phyloP scores from a whole-genome alignment of 352 stramenopile species.

The Saprolegnia diclina region DNA sequence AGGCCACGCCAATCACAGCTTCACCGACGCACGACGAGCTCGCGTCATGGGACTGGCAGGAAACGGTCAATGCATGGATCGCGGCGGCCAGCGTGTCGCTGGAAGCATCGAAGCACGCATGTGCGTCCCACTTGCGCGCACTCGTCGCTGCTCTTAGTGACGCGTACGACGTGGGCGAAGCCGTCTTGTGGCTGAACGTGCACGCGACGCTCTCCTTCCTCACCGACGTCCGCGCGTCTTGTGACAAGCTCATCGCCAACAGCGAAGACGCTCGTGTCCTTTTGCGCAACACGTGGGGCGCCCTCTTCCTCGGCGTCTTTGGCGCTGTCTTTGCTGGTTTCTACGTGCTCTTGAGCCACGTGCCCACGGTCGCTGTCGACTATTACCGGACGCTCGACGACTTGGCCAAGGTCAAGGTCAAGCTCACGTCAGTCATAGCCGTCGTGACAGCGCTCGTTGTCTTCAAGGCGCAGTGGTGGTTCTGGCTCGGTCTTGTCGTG shows the following conservation, averaged over 20 bases:
- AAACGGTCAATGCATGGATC: not conserved
- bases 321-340: slow-evolving; percentile 33
- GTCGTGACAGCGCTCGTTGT: slow-evolving; percentile 32
- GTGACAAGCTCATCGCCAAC: slow-evolving; percentile 28
- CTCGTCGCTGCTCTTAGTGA: not conserved
- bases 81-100: no score
- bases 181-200: not conserved
- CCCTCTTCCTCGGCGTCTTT: slow-evolving; percentile 28
- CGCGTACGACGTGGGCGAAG: not conserved
- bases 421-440: slow-evolving; percentile 33
- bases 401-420: slow-evolving; percentile 41
- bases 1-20: no score
- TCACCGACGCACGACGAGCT: no score
- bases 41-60: no score
- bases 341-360: slow-evolving; percentile 31
- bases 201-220: not conserved
- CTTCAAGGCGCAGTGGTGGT: slow-evolving; percentile 37
- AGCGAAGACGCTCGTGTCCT: slow-evolving; percentile 39
- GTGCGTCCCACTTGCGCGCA: no score
- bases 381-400: slow-evolving; percentile 38
- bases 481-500: slow-evolving; percentile 34
- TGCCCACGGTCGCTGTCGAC: slow-evolving; percentile 32
- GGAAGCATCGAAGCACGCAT: not conserved
- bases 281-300: slow-evolving; percentile 30
- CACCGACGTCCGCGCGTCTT: not conserved